Percentiles rank a stretch among this genome's conserved stretches.
phyloP scores from a whole-genome alignment of 2,329 filamentous ascomycete genomes.

The Macrophomina pseudophaseolina region DNA sequence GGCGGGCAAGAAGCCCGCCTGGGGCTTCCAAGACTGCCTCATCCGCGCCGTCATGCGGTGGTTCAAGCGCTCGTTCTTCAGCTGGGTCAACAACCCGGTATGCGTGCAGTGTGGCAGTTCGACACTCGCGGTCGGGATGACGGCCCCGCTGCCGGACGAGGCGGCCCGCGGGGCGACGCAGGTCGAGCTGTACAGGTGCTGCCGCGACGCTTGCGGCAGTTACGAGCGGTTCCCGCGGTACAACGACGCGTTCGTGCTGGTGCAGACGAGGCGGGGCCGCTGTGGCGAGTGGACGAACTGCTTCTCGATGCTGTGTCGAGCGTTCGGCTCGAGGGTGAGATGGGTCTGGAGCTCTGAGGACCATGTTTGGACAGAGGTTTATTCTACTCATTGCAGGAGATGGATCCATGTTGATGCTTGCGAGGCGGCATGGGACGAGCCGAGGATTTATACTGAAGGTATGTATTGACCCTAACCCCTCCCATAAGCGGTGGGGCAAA shows the following conservation, averaged over 20 bases:
- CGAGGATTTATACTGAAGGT: constrained; percentile 86
- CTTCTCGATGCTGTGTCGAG: constrained; percentile 97
- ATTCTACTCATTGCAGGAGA: constrained; percentile 87
- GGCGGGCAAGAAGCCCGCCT: constrained; percentile 79
- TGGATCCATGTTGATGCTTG: constrained; percentile 97
- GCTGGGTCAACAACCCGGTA: constrained; percentile 93
- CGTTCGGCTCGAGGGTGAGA: constrained; percentile 84
- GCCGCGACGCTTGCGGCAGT: constrained; percentile 71
- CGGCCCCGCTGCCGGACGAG: constrained; percentile 84
- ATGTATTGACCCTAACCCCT: constrained; percentile 35
- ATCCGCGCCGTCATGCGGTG: constrained; percentile 88
- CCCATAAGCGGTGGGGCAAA: no score
- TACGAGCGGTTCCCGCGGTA: constrained; percentile 93
- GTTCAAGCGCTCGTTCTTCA: constrained; percentile 95
- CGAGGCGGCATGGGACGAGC: constrained; percentile 94
- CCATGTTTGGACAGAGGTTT: constrained; percentile 97
- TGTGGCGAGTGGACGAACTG: constrained; percentile 98
- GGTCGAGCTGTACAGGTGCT: constrained; percentile 91
- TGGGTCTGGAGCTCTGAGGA: constrained; percentile 99
- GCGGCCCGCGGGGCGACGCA: constrained; percentile 82
- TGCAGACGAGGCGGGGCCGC: constrained; percentile 84
- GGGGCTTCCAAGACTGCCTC: constrained; percentile 98
- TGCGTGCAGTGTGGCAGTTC: constrained; percentile 82
- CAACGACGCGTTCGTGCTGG: constrained; percentile 88
- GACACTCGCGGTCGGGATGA: constrained; percentile 81